Base-by-base conservation (phyloP, 2,329 filamentous ascomycete species). In the Piedraia hortae region DNA sequence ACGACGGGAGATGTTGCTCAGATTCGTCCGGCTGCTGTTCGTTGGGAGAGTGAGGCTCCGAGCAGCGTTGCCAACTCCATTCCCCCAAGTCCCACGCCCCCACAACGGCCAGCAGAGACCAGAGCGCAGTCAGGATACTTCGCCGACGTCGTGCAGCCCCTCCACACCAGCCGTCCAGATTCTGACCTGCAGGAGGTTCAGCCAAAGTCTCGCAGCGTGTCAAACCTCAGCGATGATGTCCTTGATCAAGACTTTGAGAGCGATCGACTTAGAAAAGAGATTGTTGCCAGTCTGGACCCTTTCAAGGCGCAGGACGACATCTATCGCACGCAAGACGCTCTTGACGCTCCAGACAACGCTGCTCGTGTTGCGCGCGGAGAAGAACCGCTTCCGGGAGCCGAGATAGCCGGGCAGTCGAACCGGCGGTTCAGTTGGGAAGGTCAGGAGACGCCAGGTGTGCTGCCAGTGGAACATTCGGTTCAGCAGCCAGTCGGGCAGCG, bases 231-330 rank as follows among this genome's bases (percentile, higher is more conserved):
- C 19, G 30, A 25, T 10, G 31, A 35, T 18, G 33, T 31, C 11
- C 29, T 24, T 9, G 27, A 56, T 1, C 54, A 62, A 14, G 51
- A 66, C 26, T 61, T 67, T 31, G 70, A 77, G 34, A 77, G 60
- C 34, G 72, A 80, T 31, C 53, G 59, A 25, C 41, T 80, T 20
- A 56, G 64, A 13, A 67, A 74, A 27, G 73, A 80, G 34, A 80
- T 80, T 24, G 62, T 75, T 23, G 62, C 60, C 26, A 71, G 63
- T 18, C 48, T 80, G 2, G 65, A 55, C 24, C 56, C 65, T 8
- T 21, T 27, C 10, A 18, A 21, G 11, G 21, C n/a, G n/a, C n/a
- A n/a, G 17, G 28, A 31, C 12, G 34, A 37, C 18, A 21, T 23
- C 10, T 29, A 30, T 11, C 21, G 33, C 5, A 31, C 30, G n/a